phyloP scores from a whole-genome alignment of 768 basidiomycete species.

The Coprinellus micaceus region DNA sequence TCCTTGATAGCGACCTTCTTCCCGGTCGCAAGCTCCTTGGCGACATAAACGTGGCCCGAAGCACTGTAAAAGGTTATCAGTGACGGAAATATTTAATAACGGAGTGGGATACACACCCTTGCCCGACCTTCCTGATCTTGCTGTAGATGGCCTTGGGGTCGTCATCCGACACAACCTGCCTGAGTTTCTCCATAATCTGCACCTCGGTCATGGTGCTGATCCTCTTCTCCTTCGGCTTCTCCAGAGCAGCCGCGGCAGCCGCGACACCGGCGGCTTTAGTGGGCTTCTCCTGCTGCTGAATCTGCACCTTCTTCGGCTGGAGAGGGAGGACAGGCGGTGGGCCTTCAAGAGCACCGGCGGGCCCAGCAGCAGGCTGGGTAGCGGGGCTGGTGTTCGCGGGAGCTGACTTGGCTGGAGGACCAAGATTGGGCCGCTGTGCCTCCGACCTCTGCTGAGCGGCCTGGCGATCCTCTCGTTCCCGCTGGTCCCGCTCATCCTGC shows the following conservation, averaged over 20 bases:
- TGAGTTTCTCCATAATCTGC: constrained; percentile 97
- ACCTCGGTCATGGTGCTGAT: constrained; percentile 96
- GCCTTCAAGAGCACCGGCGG: constrained; percentile 49
- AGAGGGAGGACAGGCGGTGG: constrained; percentile 71
- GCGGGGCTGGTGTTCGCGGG: constrained; percentile 46
- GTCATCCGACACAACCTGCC: constrained; percentile 79
- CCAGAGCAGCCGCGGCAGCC: constrained; percentile 70
- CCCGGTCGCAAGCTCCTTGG: constrained; percentile 79
- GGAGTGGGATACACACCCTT: constrained; percentile 66
- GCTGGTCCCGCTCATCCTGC: constrained; percentile 15
- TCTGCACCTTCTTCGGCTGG: constrained; percentile 73
- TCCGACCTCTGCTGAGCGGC: constrained; percentile 13
- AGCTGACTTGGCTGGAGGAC: constrained; percentile 35
- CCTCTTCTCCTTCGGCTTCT: constrained; percentile 80
- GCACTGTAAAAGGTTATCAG: constrained; percentile 50
- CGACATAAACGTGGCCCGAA: constrained; percentile 96
- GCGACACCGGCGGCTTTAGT: constrained; percentile 34
- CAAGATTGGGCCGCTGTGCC: constrained; percentile 34
- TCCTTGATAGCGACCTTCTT: constrained; percentile 97
- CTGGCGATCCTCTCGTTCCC: constrained; percentile 25
- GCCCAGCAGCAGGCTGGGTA: constrained; percentile 41
- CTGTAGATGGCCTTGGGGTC: constrained; percentile 90
- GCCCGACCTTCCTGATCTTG: constrained; percentile 98
- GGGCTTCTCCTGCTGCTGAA: constrained; percentile 45
- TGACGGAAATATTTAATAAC: constrained; percentile 13